Evolutionary conservation across 805 yeast genomes (phyloP), one percentile per base, ranked within the genome.

Genomic region (Candida jianshihensis): DNA sequence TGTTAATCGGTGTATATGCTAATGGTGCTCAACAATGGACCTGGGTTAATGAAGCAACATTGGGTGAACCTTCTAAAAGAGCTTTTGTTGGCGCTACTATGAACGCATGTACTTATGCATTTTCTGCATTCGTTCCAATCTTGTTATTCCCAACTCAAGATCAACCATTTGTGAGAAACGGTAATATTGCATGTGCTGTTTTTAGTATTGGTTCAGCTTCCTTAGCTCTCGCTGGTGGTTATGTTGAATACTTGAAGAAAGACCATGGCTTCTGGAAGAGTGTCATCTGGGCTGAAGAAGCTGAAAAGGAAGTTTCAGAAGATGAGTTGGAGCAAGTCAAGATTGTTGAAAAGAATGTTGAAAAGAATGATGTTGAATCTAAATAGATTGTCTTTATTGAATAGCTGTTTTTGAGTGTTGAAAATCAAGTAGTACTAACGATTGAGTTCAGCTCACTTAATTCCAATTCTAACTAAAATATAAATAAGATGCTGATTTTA

Each of bases 61-160:
- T 34, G 11, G 44, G 40, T 19, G 42, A 41, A 11, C 42, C 42
- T 16, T 34, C 33, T 5, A 41, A 38, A 26, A 31, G 39, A 31
- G 44, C 47, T 5, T 40, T 43, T 28, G 39, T 38, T 24, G 28
- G 36, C 16, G 41, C 40, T 31, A 31, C 37, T 2, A 43, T 40
- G 44, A 40, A 40, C 36, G 42, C 44, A 10, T 20, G 33, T 12
- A 21, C 16, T 20, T 37, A 31, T 18, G 36, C 44, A 2, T 39
- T 39, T 19, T 30, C 21, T 21, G 38, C 43, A 4, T 35, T 28
- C n/a, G 37, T 35, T n/a, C 35, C 38, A 9, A 31, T 35, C 12
- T 25, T 39, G 15, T 21, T 27, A 6, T 39, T 35, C 33, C 38
- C 36, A 26, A 39, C 39, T 13, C 14, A 30, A 18, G 28, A 36